Evolutionary conservation across 2,329 filamentous ascomycete genomes (phyloP).

Genomic region (Diaporthe sp.): DNA sequence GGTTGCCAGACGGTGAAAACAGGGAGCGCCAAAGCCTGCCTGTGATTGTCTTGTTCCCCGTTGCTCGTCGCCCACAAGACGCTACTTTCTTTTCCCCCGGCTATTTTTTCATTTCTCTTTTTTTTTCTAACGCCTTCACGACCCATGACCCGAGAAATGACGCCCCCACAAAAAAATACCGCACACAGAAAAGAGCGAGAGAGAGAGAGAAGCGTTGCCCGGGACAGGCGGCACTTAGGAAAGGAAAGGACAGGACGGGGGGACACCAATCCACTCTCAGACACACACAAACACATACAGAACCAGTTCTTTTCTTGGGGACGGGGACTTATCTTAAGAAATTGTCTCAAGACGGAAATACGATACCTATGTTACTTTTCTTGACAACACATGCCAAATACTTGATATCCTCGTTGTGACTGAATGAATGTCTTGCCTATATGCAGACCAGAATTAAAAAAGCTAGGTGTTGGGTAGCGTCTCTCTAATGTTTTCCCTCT

Average conservation of each 20-base stretch:
- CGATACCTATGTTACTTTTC: slow-evolving; percentile 3
- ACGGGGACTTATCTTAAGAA: slow-evolving; percentile 35
- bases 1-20: slow-evolving; percentile 8
- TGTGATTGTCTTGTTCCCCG: neutral
- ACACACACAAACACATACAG: neutral
- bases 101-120: neutral
- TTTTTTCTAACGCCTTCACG: slow-evolving; percentile 18
- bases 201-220: slow-evolving; percentile 12
- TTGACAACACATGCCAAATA: neutral
- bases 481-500: neutral
- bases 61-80: neutral
- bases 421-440: too few species aligned
- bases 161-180: slow-evolving; percentile 2
- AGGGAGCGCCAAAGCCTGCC: neutral
- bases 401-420: neutral
- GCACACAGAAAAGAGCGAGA: slow-evolving; percentile 16
- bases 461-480: neutral
- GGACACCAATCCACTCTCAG: neutral
- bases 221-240: neutral
- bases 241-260: neutral
- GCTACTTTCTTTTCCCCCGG: neutral
- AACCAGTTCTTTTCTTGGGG: slow-evolving; percentile 1
- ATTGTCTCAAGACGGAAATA: slow-evolving; percentile 40
- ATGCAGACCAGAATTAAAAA: neutral
- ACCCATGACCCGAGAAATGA: slow-evolving; percentile 24